Base-by-base conservation (phyloP, 306 rosid genomes). In the Gynostemma pentaphyllum region DNA sequence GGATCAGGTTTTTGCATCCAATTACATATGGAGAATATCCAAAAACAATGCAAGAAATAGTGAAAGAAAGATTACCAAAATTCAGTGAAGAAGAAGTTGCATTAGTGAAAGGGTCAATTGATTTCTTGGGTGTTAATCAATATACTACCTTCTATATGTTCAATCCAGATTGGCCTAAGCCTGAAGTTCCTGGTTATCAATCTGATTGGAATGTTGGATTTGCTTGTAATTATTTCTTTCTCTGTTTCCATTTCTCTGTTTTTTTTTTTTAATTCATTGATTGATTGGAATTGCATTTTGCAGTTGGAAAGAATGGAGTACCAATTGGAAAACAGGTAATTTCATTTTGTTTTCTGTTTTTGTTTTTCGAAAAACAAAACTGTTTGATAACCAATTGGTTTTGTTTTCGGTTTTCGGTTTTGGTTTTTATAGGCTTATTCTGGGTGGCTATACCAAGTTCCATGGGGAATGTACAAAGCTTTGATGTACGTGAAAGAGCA, bases 401-500 rank as follows among this genome's bases (percentile, higher is more conserved):
- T 80, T 19, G 29, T 64, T 74, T 75, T 28, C 79, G 87, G 96
- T 87, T n/a, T n/a, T n/a, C n/a, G n/a, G n/a, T n/a, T n/a, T n/a
- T n/a, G n/a, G n/a, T n/a, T n/a, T n/a, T n/a, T n/a, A n/a, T n/a
- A n/a, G n/a, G n/a, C 87, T 29, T 0, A 87, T 73, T 85, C 95
- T 19, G 51, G 27, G 47, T 91, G 97, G 97, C 91, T 91, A 41
- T 91, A 87, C 82, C 76, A 82, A 45, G 97, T 91, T 5, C 96
- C 97, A 72, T 91, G 96, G 97, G 97, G 97, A 28, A 22, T 87
- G 82, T 85, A 87, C 85, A 90, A 90, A 67, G 68, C 88, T 41
- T 15, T 87, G 34, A 83, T 24, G n/a, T 90, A 90, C 65, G 67
- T 87, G 48, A 90, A 90, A 67, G 87, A 90, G 30, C 81, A 13